These are phyloP conservation scores for Chaetomium olivaceum DNA, from an alignment of 2,329 filamentous ascomycete genomes.

Conservation along the genomic window DNA sequence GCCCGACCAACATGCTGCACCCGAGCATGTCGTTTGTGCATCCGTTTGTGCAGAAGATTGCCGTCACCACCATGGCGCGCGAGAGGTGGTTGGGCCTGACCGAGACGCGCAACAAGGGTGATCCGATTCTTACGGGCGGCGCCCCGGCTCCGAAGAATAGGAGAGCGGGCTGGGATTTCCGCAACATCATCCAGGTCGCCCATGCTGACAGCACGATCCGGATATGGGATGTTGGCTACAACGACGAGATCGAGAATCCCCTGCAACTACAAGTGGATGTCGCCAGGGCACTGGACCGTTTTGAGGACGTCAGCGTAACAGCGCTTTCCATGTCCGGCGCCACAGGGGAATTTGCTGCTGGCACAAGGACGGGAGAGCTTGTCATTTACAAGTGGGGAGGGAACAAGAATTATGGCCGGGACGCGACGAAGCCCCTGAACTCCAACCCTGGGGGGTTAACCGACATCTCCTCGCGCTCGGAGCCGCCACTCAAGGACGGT, in stretches of 20 bases:
- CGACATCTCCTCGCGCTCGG: conserved; percentile 71
- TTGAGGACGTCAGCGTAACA: conserved; percentile 73
- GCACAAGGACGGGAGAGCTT: conserved; percentile 79
- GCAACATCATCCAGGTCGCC: conserved; percentile 81
- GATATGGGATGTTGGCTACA: conserved; percentile 89
- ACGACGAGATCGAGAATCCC: conserved; percentile 89
- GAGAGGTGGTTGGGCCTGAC: conserved; percentile 85
- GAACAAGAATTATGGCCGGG: conserved; percentile 71
- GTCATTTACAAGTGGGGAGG: conserved; percentile 85
- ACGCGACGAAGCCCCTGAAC: conserved; percentile 53
- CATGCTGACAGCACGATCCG: conserved; percentile 91
- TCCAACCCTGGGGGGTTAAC: conserved; percentile 70
- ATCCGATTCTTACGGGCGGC: conserved; percentile 76
- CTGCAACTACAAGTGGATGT: conserved; percentile 82
- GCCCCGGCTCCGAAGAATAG: conserved; percentile 68
- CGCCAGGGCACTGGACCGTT: conserved; percentile 77
- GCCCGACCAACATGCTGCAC: conserved; percentile 89
- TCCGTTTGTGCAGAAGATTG: conserved; percentile 76
- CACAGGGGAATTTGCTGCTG: conserved; percentile 82
- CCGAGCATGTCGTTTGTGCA: conserved; percentile 85
- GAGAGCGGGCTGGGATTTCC: conserved; percentile 67
- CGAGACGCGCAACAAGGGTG: conserved; percentile 79
- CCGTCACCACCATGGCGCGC: conserved; percentile 73
- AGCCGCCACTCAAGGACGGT: conserved; percentile 68
- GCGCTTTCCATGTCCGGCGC: conserved; percentile 77